Evolutionary conservation across 768 basidiomycete genomes (phyloP).

Genomic region (Collybiopsis confluens): DNA sequence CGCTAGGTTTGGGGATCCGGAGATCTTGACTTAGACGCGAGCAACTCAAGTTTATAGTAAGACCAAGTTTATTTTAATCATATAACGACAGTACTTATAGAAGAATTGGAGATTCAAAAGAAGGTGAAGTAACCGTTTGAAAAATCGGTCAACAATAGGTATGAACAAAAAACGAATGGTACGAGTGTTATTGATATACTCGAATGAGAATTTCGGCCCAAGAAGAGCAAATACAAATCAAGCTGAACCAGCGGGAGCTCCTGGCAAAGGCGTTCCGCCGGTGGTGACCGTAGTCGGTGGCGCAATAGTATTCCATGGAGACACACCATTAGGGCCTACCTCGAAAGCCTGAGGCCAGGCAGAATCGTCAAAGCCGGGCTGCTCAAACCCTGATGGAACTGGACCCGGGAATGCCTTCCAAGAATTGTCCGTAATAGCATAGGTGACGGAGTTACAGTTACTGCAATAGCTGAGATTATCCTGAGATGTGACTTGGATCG

Average conservation of each 20-base stretch:
- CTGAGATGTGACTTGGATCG: conserved; percentile 3
- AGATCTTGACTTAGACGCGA: too few relatives aligned
- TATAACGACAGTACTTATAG: too few relatives aligned
- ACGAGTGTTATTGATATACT: too few relatives aligned
- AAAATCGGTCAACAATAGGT: too few relatives aligned
- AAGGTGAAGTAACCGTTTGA: too few relatives aligned
- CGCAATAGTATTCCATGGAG: not conserved
- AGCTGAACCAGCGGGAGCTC: conserved; percentile 1
- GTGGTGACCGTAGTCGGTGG: conserved; percentile 1
- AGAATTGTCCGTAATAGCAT: not conserved
- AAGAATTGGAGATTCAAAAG: too few relatives aligned
- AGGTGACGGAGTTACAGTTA: not conserved
- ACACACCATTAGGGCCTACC: not conserved
- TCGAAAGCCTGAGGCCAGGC: conserved; percentile 1
- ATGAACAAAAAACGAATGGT: too few relatives aligned
- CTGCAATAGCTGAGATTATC: not conserved
- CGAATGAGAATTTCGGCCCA: too few relatives aligned
- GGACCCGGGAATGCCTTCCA: conserved; percentile 7
- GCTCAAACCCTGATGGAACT: not conserved
- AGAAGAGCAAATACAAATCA: too few relatives aligned
- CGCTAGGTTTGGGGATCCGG: too few relatives aligned
- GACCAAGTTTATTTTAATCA: too few relatives aligned
- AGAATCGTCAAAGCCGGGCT: conserved; percentile 8
- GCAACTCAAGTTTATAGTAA: too few relatives aligned
- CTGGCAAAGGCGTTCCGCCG: not conserved